Percentiles rank a stretch among this genome's conserved stretches.
Evolutionary conservation across 2,329 filamentous ascomycete species (phyloP).

Genomic region (Albophoma yamanashiensis): DNA sequence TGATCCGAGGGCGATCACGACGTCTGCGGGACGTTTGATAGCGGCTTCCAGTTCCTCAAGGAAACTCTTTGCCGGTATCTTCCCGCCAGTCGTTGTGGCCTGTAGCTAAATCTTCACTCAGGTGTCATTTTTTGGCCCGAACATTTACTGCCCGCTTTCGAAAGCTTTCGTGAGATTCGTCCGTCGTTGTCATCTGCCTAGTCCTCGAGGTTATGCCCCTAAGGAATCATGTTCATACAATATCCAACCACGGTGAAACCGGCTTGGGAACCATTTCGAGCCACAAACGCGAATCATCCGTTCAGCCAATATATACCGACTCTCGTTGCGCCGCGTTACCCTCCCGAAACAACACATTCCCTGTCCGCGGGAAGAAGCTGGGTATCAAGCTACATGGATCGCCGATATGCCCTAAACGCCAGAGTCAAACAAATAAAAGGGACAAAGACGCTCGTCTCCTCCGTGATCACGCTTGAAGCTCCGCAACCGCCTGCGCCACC

Average conservation of each 20-base stretch:
- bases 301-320: slow-evolving; percentile 3
- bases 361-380: slow-evolving; percentile 16
- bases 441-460: slow-evolving; percentile 10
- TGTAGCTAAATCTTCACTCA: slow-evolving; percentile 7
- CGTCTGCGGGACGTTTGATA: not conserved
- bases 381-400: slow-evolving; percentile 21
- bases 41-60: slow-evolving; percentile 4
- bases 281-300: slow-evolving; percentile 4
- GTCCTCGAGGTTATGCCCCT: not conserved
- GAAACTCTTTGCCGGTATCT: slow-evolving; percentile 6
- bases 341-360: slow-evolving; percentile 12
- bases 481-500: slow-evolving; percentile 63
- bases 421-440: slow-evolving; percentile 14
- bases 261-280: slow-evolving; percentile 3
- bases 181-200: not conserved
- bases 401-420: slow-evolving; percentile 19
- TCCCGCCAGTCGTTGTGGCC: slow-evolving; percentile 2
- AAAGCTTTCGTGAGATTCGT: not conserved
- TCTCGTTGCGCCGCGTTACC: slow-evolving; percentile 6
- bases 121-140: not conserved
- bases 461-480: slow-evolving; percentile 34
- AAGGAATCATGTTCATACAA: slow-evolving; percentile 5
- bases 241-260: slow-evolving; percentile 5
- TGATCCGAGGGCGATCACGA: not conserved
- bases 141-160: not conserved